Base-by-base conservation (phyloP, 345 rosid species). In the Populus tremula region DNA sequence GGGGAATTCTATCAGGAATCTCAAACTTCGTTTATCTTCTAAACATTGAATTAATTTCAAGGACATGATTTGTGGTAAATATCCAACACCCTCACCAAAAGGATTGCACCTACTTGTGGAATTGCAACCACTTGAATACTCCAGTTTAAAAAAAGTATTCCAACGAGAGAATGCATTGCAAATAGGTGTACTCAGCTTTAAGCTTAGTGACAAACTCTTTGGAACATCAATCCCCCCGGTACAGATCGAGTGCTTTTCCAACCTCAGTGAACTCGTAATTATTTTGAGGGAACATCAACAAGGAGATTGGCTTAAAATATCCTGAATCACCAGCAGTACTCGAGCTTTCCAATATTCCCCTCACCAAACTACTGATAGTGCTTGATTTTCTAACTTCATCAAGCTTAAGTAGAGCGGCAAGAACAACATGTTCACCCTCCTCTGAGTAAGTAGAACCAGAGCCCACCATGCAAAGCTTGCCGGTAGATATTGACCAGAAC, bases 391-490 rank as follows among this genome's bases (percentile, higher is more conserved):
- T 72, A 0, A 85, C 80, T 47, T 50, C 76, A 78, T 43, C 16
- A 23, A 85, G 74, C 77, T 73, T 70, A 25, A 85, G 70, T 36
- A 85, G 70, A 73, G 71, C 88, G 67, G 43, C 1, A 45, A 45
- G 79, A 23, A 67, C 61, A 65, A 47, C 77, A 20, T 12, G 12
- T 31, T 80, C 59, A 78, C 82, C 86, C 35, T 78, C 59, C 23
- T 0, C 27, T 0, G 80, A 69, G 67, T 39, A 2, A 17, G 65
- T 71, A 31, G 79, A 31, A 62, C 78, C 7, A 14, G 86, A 78
- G 5, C 86, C 88, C 47, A 81, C 81, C 84, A 86, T 86, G 70
- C 88, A 86, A 3, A 86, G 77, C 75, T 83, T 64, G 14, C 86
- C 88, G 0, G 56, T 49, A 21, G 71, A 61, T 16, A 12, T 47